Base-by-base conservation (phyloP, 1,139 yeast genomes). In the Suhomyces wounanorum region DNA sequence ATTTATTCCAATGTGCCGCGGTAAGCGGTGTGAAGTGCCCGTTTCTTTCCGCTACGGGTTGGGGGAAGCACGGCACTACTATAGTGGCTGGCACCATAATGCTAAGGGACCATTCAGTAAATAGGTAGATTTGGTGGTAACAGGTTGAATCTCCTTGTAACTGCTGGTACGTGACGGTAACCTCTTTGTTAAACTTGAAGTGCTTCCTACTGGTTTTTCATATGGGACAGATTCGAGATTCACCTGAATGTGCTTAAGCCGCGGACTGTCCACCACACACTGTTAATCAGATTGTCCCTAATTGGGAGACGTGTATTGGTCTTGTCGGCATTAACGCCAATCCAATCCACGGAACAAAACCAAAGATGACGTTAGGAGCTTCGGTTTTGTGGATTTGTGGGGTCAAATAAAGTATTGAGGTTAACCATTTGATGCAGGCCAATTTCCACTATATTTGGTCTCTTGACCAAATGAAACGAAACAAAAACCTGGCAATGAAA, bases 51-150 rank as follows among this genome's bases (percentile, higher is more conserved):
- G 39, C 33, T n/a, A 14, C 41, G 41, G 42, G 33, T 40, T 40
- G 33, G 42, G 10, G 42, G 42, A 40, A 40, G 42, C 42, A 25
- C 42, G 42, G 42, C 42, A 26, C 42, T 6, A 16, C 10, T 17
- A 8, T 23, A 23, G 41, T 23, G 11, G 41, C 23, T 21, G 16
- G 17, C 2, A 2, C n/a, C 9, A 26, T 21, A 21, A 21, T 21
- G 23, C 23, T 3, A 21, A 21, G 23, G 23, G 23, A 21, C 23
- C 23, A 21, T 21, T 21, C 23, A 21, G 23, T 21, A 21, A 21
- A 8, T 26, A 26, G 30, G 30, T 3, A 26, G 10, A 11, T 30
- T 30, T 30, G n/a, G 10, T 28, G 33, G 33, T 30, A 11, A 10
- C 14, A 13, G 33, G 33, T 26, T 26, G 10, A 9, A 26, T 8